phyloP scores from a whole-genome alignment of 176 grass and related monocot species.

The Melocanna baccifera region DNA sequence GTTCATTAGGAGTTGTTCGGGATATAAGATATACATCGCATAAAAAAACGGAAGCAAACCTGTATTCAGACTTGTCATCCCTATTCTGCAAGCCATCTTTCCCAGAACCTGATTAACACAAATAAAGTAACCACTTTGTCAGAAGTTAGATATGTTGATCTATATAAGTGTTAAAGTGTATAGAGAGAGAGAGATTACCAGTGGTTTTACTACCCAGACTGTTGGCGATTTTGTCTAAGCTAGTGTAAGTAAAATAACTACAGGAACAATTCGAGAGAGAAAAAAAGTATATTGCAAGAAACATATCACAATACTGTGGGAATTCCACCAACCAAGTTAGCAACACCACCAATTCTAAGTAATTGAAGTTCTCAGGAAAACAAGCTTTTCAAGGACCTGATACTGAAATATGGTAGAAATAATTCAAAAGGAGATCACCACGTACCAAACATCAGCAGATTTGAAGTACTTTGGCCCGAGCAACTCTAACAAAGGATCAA shows the following conservation, averaged over 20 bases:
- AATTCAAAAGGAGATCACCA: neutral
- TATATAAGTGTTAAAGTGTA: neutral
- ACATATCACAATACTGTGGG: neutral
- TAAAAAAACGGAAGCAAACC: constrained; percentile 34
- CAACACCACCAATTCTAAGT: neutral
- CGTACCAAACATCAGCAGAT: constrained; percentile 86
- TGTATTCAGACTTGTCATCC: constrained; percentile 34
- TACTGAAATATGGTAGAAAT: neutral
- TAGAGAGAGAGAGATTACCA: constrained; percentile 24
- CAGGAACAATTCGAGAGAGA: constrained; percentile 13
- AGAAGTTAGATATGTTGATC: neutral
- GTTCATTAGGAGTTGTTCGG: neutral
- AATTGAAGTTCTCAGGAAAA: neutral
- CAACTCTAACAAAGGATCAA: constrained; percentile 65
- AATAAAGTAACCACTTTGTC: constrained; percentile 16
- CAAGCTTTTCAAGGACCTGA: neutral
- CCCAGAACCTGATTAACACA: constrained; percentile 40
- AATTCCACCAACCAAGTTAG: neutral
- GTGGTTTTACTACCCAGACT: constrained; percentile 45
- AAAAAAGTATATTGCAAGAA: constrained; percentile 19
- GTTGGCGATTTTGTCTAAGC: constrained; percentile 74
- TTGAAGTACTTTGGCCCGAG: constrained; percentile 70
- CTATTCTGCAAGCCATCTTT: constrained; percentile 27
- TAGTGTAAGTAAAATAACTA: constrained; percentile 88
- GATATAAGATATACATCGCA: neutral